phyloP scores from a whole-genome alignment of 176 grass and related monocot genomes.

The Oryza rufipogon region DNA sequence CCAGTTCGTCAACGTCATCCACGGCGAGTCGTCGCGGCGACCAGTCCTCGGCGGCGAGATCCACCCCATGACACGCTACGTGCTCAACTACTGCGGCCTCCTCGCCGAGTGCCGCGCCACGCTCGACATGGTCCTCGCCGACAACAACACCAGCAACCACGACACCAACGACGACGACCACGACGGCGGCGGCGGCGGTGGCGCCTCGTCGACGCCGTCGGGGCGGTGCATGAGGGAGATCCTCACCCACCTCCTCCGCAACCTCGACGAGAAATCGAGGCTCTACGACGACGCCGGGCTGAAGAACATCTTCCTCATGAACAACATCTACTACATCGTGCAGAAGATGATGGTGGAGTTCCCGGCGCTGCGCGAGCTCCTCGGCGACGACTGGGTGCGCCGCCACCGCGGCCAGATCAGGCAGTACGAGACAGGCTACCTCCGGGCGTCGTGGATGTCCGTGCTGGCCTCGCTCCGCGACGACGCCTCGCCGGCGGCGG shows the following conservation, averaged over 20 bases:
- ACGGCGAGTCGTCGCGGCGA: constrained; percentile 54
- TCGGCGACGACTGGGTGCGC: constrained; percentile 90
- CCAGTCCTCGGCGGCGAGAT: constrained; percentile 67
- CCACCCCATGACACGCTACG: constrained; percentile 89
- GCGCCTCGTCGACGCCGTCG: constrained; percentile 47
- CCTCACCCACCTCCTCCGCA: constrained; percentile 61
- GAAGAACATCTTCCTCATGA: constrained; percentile 92
- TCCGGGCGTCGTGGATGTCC: constrained; percentile 78
- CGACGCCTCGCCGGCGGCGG: constrained; percentile 39
- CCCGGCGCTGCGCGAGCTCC: constrained; percentile 52
- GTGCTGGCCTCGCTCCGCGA: constrained; percentile 66
- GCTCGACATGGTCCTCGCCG: constrained; percentile 63
- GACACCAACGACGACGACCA: background rate
- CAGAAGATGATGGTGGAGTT: constrained; percentile 78
- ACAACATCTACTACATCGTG: constrained; percentile 92
- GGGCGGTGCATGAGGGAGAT: constrained; percentile 64
- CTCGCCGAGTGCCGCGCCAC: constrained; percentile 58
- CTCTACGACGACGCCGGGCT: constrained; percentile 85
- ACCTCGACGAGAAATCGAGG: constrained; percentile 74
- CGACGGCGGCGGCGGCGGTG: background rate
- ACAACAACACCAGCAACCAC: constrained; percentile 10
- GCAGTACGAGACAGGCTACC: constrained; percentile 69
- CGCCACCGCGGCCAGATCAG: constrained; percentile 69
- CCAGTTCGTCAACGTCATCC: constrained; percentile 67
- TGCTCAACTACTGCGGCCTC: constrained; percentile 86